These are phyloP conservation scores for Pseudopyricularia javanii DNA, from an alignment of 2,329 filamentous ascomycete genomes.

Conservation along the genomic window DNA sequence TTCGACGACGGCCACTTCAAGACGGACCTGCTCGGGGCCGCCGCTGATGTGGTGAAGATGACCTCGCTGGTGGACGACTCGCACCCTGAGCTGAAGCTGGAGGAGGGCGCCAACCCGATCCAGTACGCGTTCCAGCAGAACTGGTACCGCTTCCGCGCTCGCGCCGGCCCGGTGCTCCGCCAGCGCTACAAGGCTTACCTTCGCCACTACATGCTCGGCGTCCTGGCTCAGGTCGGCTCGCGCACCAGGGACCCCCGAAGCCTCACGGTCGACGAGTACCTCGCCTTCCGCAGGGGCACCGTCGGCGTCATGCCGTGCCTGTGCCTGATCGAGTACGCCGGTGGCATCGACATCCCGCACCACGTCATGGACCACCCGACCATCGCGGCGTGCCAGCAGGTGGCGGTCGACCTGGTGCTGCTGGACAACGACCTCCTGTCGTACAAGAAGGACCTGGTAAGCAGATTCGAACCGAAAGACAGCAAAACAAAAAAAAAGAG, in stretches of 20 bases:
- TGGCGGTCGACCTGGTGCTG: constrained; percentile 9
- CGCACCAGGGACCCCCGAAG: constrained; percentile 2
- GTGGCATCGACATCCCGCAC: constrained; percentile 8
- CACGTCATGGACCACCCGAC: constrained; percentile 9
- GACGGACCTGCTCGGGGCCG: constrained; percentile 10
- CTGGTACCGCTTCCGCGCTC: constrained; percentile 8
- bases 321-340: constrained; percentile 10
- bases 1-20: constrained; percentile 18
- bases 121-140: constrained; percentile 13
- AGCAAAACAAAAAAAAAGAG: no score
- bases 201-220: constrained; percentile 5
- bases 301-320: constrained; percentile 10
- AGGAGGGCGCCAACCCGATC: constrained; percentile 9
- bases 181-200: neutral
- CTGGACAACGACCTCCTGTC: constrained; percentile 6
- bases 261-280: constrained; percentile 9
- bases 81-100: constrained; percentile 10
- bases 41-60: constrained; percentile 10
- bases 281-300: constrained; percentile 8
- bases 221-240: constrained; percentile 8
- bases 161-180: neutral
- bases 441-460: neutral
- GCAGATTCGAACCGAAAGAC: no score
- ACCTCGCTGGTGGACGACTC: constrained; percentile 11
- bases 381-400: constrained; percentile 7